Base-by-base conservation (phyloP, 2,329 filamentous ascomycete species). In the Xylaria hypoxylon region DNA sequence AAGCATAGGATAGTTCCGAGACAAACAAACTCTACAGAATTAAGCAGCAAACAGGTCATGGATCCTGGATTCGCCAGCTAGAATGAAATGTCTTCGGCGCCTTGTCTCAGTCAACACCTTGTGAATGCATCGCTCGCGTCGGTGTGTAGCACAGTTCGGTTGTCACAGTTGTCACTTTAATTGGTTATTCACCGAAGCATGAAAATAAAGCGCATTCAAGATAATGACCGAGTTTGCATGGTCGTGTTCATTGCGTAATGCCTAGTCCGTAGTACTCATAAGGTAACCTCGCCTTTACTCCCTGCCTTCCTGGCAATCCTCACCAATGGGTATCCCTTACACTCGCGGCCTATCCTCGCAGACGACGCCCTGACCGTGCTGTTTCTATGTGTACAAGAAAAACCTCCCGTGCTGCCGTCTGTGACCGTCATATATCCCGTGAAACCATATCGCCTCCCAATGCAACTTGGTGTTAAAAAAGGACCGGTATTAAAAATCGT, bases 311-410 rank as follows among this genome's bases (percentile, higher is more conserved):
- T 70, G 68, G 59, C 62, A 64, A 57, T 65, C 68, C 71, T 69
- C 69, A 72, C 72, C 73, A 63, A 67, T 71, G 72, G 74, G 74
- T 77, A 77, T 76, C 74, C 74, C 75, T 73, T 68, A 74, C 74
- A 74, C 59, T 68, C 68, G 64, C 65, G 69, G 71, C 71, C 68
- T 63, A 75, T 71, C 73, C 71, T 72, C 65, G 72, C 69, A 72
- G 70, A 71, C 65, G 65, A 70, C 59, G 73, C 71, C 72, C 44
- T 71, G 68, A 69, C 72, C 70, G 71, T 77, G 74, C 74, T 66
- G 44, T 71, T 63, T 71, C 60, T 68, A 70, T 59, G 56, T 64
- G 62, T 71, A 69, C 67, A 70, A 57, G 26, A 58, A 56, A 58
- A 51, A 58, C 57, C 50, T 45, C 44, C 48, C 31, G 44, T 68